phyloP scores from a whole-genome alignment of 2,329 filamentous ascomycete species.

The Xylariaceae sp. region DNA sequence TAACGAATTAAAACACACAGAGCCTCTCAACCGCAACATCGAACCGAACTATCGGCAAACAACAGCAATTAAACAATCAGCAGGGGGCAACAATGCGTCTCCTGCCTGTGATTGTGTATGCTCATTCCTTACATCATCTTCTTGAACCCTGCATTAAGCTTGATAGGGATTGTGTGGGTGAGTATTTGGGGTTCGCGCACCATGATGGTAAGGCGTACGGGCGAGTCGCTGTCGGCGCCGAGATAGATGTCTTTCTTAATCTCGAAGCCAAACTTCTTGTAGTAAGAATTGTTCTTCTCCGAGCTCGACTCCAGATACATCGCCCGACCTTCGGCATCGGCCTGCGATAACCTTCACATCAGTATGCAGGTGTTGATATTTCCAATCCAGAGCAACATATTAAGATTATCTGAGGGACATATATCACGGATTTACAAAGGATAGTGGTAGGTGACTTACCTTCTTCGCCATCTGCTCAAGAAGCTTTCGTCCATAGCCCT shows the following conservation, averaged over 20 bases:
- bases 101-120: too few relatives aligned
- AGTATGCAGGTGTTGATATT: not conserved
- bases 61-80: too few relatives aligned
- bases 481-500: conserved; percentile 68
- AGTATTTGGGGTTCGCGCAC: conserved; percentile 61
- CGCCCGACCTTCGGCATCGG: conserved; percentile 62
- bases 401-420: too few relatives aligned
- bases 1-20: too few relatives aligned
- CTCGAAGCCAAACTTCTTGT: conserved; percentile 71
- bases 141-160: conserved; percentile 27
- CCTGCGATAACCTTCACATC: conserved; percentile 34
- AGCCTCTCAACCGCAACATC: too few relatives aligned
- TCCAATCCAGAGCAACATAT: not conserved
- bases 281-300: conserved; percentile 63
- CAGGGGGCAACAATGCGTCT: too few relatives aligned
- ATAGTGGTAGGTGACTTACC: conserved; percentile 42
- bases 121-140: conserved; percentile 2
- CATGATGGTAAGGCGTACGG: conserved; percentile 74
- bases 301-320: conserved; percentile 80
- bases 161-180: conserved; percentile 31
- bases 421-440: too few relatives aligned
- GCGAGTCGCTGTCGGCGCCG: conserved; percentile 28
- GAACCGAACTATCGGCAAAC: too few relatives aligned
- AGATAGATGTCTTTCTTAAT: conserved; percentile 60
- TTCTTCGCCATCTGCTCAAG: conserved; percentile 64